Evolutionary conservation across 2,329 filamentous ascomycete genomes (phyloP), one percentile per base, ranked within the genome.

Genomic region (Neonectria hederae): DNA sequence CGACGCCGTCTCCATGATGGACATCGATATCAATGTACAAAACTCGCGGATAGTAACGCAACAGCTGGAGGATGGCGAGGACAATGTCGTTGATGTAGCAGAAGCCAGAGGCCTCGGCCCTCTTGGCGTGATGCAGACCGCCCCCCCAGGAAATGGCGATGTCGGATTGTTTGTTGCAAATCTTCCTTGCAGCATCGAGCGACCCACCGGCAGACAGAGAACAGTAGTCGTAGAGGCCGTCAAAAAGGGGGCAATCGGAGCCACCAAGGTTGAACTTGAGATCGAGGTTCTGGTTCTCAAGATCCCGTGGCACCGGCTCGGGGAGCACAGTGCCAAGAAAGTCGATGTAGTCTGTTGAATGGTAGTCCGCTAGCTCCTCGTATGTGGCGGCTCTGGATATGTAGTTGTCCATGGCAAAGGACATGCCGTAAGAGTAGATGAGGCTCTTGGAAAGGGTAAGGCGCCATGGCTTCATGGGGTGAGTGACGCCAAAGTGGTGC

Each of bases 11-110:
- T 66, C 93, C 93, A 69, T 97, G 93, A 76, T 97, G 93, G 1
- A 97, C 93, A 76, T 97, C 93, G 70, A 97, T 97, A 76, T 97
- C 93, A 72, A 98, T 94, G 79, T 98, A 97, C 62, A 98, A 85
- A 8, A 98, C 94, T 53, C 94, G 91, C 17, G 93, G 89, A 72
- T 94, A 89, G 74, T 90, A 87, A 30, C 92, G 90, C 17, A 98
- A 84, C 10, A 99, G 87, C 77, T 97, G 92, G 40, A 98, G 86
- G 72, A 97, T 96, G 38, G 92, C 93, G 51, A 99, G 87, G 62
- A 98, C 96, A 73, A 98, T 98, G 79, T 99, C 96, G 79, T 99
- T 99, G 81, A 98, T 94, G 81, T 99, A 99, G 82, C 96, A 99
- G 80, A 99, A 99, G 0, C 96, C 96, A 14, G 92, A 95, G 0